Evolutionary conservation across 345 rosid genomes (phyloP).

Genomic region (Salix viminalis): DNA sequence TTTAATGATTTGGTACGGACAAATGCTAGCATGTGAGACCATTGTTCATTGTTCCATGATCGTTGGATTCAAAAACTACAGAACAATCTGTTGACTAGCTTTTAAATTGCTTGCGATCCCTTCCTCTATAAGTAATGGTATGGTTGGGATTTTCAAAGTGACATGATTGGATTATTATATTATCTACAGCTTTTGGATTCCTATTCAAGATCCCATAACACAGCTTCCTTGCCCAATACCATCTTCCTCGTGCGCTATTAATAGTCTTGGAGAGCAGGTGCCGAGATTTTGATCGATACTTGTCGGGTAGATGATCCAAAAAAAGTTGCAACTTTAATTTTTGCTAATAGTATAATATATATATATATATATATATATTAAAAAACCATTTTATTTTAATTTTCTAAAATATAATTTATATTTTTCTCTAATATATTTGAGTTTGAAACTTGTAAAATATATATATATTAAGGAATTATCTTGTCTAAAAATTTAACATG

Average conservation of each 20-base stretch:
- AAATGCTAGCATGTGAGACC: neutral
- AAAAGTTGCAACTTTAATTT: neutral
- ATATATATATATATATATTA: neutral
- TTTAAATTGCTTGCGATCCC: neutral
- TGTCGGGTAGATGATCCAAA: neutral
- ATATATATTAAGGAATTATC: no score
- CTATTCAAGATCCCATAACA: neutral
- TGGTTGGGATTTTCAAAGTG: neutral
- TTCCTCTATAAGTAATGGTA: neutral
- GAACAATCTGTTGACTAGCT: neutral
- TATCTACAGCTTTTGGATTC: neutral
- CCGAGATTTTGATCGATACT: neutral
- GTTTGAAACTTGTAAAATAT: no score
- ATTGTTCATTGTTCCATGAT: neutral
- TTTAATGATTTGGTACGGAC: neutral
- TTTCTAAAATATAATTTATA: no score
- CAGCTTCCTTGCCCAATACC: neutral
- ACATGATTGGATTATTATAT: neutral
- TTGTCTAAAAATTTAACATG: fast-evolving
- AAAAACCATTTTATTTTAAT: no score
- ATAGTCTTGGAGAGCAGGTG: neutral
- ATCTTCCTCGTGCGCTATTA: neutral
- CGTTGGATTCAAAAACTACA: neutral
- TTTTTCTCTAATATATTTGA: no score
- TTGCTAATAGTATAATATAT: no score